Base-by-base conservation (phyloP, 164 flowering plant species). In the Aristolochia contorta region DNA sequence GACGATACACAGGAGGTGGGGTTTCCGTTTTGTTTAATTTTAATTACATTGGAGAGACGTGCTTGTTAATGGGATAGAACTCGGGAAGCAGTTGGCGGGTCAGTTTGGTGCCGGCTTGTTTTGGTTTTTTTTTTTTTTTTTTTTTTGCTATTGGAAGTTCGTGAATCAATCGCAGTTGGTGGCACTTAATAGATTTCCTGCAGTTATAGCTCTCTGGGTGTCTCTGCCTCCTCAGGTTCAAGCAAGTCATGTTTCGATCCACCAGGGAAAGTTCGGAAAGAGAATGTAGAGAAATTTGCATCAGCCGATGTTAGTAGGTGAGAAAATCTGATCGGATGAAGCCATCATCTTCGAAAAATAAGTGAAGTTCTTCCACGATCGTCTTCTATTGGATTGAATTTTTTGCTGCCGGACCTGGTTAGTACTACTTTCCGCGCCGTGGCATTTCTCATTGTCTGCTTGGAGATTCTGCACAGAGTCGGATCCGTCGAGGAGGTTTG, bases 1-100 rank as follows among this genome's bases (percentile, higher is more conserved):
- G 57, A 70, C 73, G 67, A 65, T 69, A 66, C 56, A 65, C 64
- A 59, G 56, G n/a, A 49, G 61, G 53, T 57, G 57, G 56, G 56
- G 48, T 62, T 58, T 55, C 41, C 12, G 24, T 66, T 54, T n/a
- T 54, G 48, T 60, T 52, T 62, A n/a, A 57, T 46, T 47, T 30
- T 9, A 47, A 65, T 46, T 51, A 60, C 54, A 61, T 50, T 57
- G 46, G 56, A 65, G 69, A 30, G 20, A 50, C 43, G 45, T 25
- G 37, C 54, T 59, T 57, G 33, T 24, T 51, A 49, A 57, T 51
- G 19, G 43, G 30, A 16, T 54, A 20, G 23, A 12, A 9, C 2
- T 65, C 22, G 56, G 16, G 56, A 65, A 27, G 61, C 61, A 48
- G 61, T 52, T 49, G 53, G 22, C 4, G 14, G 53, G 53, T 49